These are phyloP conservation scores for Cladophialophora carrionii DNA, from an alignment of 2,329 filamentous ascomycete species.

Conservation along the genomic window DNA sequence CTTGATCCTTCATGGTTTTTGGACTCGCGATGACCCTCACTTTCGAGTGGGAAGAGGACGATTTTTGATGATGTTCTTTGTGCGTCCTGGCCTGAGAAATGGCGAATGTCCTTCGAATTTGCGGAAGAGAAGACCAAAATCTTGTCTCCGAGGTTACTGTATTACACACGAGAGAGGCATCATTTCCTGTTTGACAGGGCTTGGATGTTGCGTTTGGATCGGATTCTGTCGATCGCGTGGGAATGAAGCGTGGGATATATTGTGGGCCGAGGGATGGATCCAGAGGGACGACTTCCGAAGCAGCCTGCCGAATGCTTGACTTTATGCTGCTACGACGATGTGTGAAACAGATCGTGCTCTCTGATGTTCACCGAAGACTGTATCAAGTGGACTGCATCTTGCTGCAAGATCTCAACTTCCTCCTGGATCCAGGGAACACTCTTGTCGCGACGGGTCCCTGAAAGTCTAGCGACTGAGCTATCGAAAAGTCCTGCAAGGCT, in stretches of 20 bases:
- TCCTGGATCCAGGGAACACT: slow-evolving; percentile 30
- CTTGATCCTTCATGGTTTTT: slow-evolving; percentile 38
- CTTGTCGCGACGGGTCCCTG: slow-evolving; percentile 28
- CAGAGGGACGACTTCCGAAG: slow-evolving; percentile 25
- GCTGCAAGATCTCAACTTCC: slow-evolving; percentile 18
- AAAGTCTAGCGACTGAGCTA: slow-evolving; percentile 22
- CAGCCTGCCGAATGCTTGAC: slow-evolving; percentile 15
- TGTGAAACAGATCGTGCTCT: background rate
- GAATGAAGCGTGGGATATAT: slow-evolving; percentile 26
- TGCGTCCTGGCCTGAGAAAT: slow-evolving; percentile 65
- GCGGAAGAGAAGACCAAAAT: slow-evolving; percentile 87
- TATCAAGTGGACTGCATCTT: slow-evolving; percentile 20
- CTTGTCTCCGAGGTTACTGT: slow-evolving; percentile 86
- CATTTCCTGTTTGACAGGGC: slow-evolving; percentile 36
- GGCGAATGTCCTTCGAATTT: slow-evolving; percentile 41
- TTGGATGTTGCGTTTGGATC: slow-evolving; percentile 41
- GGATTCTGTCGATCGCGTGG: slow-evolving; percentile 27
- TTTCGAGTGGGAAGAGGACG: slow-evolving; percentile 59
- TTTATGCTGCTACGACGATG: background rate
- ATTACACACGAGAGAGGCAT: slow-evolving; percentile 73
- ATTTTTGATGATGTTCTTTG: slow-evolving; percentile 98
- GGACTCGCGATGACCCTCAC: slow-evolving; percentile 43
- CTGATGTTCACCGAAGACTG: slow-evolving; percentile 5
- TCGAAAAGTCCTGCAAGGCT: slow-evolving; percentile 19
- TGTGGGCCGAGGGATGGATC: slow-evolving; percentile 23